These are phyloP conservation scores for Amanita thiersii DNA, from an alignment of 768 basidiomycete genomes.

Conservation along the genomic window DNA sequence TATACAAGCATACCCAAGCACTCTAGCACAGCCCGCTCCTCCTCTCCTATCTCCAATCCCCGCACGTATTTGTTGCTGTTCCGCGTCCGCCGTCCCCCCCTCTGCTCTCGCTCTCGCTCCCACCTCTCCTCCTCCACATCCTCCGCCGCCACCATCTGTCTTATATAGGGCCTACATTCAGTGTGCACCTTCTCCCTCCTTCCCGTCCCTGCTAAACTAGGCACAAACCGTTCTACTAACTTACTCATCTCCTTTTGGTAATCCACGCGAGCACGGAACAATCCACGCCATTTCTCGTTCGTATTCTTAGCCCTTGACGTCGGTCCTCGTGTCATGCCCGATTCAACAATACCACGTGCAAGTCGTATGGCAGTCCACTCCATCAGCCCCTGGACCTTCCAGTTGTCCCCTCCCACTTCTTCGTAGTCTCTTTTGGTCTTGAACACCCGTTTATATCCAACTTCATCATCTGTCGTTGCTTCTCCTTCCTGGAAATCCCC, in stretches of 20 bases:
- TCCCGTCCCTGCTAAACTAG: constrained; percentile 30
- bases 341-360: constrained; percentile 36
- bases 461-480: constrained; percentile 45
- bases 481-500: constrained; percentile 16
- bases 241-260: constrained; percentile 34
- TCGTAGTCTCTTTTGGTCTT: constrained; percentile 16
- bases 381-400: no score
- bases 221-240: constrained; percentile 42
- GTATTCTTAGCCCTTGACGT: constrained; percentile 18
- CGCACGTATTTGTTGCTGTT: constrained; percentile 48
- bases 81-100: constrained; percentile 33
- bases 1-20: constrained; percentile 14
- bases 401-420: constrained; percentile 18
- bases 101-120: constrained; percentile 14
- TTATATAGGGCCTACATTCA: constrained; percentile 67
- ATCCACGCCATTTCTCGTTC: constrained; percentile 22
- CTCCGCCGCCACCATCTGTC: constrained; percentile 58
- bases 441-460: constrained; percentile 39
- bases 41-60: constrained; percentile 29
- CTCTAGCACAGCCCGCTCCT: constrained; percentile 24
- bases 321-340: constrained; percentile 19
- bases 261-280: constrained; percentile 34
- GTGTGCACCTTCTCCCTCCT: constrained; percentile 40
- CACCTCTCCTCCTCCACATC: constrained; percentile 37
- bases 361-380: constrained; percentile 34